Base-by-base conservation (phyloP, 2,329 filamentous ascomycete genomes). In the Blastomyces gilchristii region DNA sequence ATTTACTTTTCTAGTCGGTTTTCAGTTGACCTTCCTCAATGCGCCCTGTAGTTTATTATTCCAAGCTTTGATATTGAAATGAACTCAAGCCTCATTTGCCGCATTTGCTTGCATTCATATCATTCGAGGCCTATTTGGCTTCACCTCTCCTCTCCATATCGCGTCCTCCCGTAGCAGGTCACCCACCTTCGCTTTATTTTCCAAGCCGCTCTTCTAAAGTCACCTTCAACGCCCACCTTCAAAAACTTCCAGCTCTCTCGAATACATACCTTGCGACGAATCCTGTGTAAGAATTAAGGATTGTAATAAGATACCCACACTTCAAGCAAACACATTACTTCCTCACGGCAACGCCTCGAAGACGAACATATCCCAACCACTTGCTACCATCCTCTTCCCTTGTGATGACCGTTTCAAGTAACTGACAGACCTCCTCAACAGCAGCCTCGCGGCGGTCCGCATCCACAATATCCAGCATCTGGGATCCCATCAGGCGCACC, bases 401-500 rank as follows among this genome's bases (percentile, higher is more conserved):
- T 62, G 73, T 78, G 62, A 85, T 83, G 2, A 86, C 80, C 39
- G 77, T 77, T 67, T 82, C 77, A 64, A 88, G 70, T 4, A 84
- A 75, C 58, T 82, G 79, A 9, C 80, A 79, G 6, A 83, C 79
- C 74, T 87, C 83, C 67, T 69, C 75, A 2, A 86, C 78, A 6
- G 77, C 80, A 53, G 72, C 77, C 65, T 87, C 84, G 65, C 82
- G 79, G 73, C 78, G 74, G 57, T 69, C 72, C 77, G 75, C 76
- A 1, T 74, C 71, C 9, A 88, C 71, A 1, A 74, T 77, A 66
- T 86, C 83, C 63, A 89, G 76, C 58, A 86, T 81, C 66, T 77
- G 74, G 65, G 80, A 82, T 1, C 82, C 85, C 80, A 89, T 86
- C 65, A 89, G 72, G 67, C 82, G 75, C 34, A 88, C 76, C 87